Conservation (phyloP, 139 green algal species). For the Nannochloris sp. region DNA sequence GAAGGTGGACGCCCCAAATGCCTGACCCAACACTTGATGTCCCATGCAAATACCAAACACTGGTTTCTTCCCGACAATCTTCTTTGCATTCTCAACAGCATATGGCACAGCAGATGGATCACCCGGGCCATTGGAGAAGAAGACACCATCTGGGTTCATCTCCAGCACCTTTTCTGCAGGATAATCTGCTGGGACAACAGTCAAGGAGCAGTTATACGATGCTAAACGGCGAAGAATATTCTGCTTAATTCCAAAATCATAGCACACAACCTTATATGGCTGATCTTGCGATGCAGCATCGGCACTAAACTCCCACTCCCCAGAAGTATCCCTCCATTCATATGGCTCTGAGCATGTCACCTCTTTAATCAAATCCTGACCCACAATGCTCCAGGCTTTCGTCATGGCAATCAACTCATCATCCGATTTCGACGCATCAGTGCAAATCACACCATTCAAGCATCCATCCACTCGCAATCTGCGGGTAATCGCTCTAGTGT, state of each 20-base stretch:
- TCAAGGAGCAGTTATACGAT: slow-evolving; percentile 87
- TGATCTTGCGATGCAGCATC: slow-evolving; percentile 4
- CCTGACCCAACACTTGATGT: slow-evolving; percentile 96
- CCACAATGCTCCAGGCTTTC: slow-evolving; percentile 88
- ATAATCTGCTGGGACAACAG: slow-evolving; percentile 87
- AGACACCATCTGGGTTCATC: slow-evolving; percentile 95
- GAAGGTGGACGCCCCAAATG: slow-evolving; percentile 92
- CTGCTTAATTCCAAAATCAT: slow-evolving; percentile 98
- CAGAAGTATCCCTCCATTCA: slow-evolving; percentile 86
- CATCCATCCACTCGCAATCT: slow-evolving; percentile 80
- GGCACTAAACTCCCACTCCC: slow-evolving; percentile 88
- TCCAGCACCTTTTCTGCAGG: slow-evolving; percentile 83
- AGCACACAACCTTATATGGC: slow-evolving; percentile 71
- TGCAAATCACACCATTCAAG: slow-evolving; percentile 75
- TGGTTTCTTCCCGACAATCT: slow-evolving; percentile 89
- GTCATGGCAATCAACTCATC: slow-evolving; percentile 77
- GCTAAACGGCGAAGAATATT: slow-evolving; percentile 97
- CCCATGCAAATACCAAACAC: slow-evolving; percentile 99
- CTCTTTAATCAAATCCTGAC: slow-evolving; percentile 62
- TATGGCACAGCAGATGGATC: slow-evolving; percentile 96
- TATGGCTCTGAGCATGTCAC: slow-evolving; percentile 83
- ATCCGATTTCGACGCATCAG: slow-evolving; percentile 57
- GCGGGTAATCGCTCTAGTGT: slow-evolving; percentile 89
- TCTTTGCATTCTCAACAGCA: slow-evolving; percentile 87
- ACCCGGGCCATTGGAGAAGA: slow-evolving; percentile 93